These are phyloP conservation scores for Bisporella sp. DNA, from an alignment of 2,329 filamentous ascomycete genomes.

Conservation along the genomic window DNA sequence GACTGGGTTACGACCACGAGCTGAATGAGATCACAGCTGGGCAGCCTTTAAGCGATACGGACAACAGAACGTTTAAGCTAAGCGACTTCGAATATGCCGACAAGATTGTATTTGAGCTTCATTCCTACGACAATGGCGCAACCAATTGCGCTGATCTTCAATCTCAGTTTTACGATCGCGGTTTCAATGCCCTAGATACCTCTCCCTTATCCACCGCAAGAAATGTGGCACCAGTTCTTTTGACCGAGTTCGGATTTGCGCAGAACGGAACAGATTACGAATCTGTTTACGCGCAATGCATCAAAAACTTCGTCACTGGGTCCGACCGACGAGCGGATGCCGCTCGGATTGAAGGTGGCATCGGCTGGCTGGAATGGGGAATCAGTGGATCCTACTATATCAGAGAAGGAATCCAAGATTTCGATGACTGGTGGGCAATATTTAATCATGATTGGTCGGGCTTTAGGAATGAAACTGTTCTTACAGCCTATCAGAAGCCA, in stretches of 20 bases:
- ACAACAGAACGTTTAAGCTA: conserved; percentile 25
- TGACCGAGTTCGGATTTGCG: not conserved
- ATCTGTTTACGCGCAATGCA: too few species aligned
- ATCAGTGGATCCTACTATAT: not conserved
- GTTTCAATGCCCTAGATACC: not conserved
- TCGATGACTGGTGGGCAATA: not conserved
- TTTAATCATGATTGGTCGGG: not conserved
- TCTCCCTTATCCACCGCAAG: not conserved
- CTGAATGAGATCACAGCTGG: not conserved
- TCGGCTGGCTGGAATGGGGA: not conserved
- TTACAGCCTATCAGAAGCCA: too few species aligned
- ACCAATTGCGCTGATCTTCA: not conserved
- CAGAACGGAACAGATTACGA: not conserved
- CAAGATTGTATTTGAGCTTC: conserved; percentile 41
- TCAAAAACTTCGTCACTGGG: too few species aligned
- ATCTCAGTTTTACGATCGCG: not conserved
- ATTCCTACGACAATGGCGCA: conserved; percentile 34
- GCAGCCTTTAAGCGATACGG: not conserved
- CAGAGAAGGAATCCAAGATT: not conserved
- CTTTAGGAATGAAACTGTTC: conserved; percentile 11
- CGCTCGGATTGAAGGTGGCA: not conserved
- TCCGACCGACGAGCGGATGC: not conserved
- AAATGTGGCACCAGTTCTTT: too few species aligned
- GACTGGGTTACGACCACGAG: conserved; percentile 32
- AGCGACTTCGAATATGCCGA: conserved; percentile 32